A percentile compares a stretch with the other conserved stretches of the same genome.
Evolutionary conservation across 2,329 filamentous ascomycete genomes (phyloP).

Genomic region (Cladosporium sp.): DNA sequence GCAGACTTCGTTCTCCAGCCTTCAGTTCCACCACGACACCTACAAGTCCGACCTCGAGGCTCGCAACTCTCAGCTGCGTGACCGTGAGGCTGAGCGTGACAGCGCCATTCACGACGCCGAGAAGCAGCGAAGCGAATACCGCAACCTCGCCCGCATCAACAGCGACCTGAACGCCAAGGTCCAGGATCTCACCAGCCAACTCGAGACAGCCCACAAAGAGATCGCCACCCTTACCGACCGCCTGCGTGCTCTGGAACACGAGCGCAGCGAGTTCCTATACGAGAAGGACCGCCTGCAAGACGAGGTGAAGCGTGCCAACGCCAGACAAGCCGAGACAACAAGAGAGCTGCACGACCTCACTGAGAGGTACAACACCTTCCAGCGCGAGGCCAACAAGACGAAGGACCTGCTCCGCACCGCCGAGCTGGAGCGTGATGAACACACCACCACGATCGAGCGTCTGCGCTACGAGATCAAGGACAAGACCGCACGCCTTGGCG

Average conservation of each 20-base stretch:
- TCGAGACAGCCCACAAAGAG: conserved; percentile 26
- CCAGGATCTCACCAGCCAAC: conserved; percentile 21
- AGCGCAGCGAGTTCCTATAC: conserved; percentile 23
- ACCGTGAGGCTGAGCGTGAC: conserved; percentile 25
- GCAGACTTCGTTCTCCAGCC: conserved; percentile 19
- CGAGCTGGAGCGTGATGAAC: conserved; percentile 30
- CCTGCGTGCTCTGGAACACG: conserved; percentile 24
- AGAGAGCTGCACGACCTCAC: conserved; percentile 23
- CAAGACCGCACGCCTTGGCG: conserved; percentile 22
- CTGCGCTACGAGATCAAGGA: conserved; percentile 26
- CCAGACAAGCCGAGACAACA: conserved; percentile 21
- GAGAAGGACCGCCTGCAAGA: conserved; percentile 28
- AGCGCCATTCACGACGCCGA: conserved; percentile 24
- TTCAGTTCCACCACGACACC: conserved; percentile 25
- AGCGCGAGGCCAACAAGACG: conserved; percentile 24
- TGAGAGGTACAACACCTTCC: conserved; percentile 24
- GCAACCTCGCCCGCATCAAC: conserved; percentile 26
- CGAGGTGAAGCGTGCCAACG: conserved; percentile 24
- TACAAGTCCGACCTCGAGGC: conserved; percentile 23
- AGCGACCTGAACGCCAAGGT: conserved; percentile 25
- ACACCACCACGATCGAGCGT: conserved; percentile 23
- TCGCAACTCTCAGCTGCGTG: conserved; percentile 18
- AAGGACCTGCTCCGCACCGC: conserved; percentile 25
- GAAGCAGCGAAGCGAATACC: conserved; percentile 24
- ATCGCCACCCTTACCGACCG: conserved; percentile 23